phyloP scores from a whole-genome alignment of 768 basidiomycete species.

The Leccinum variicolor region DNA sequence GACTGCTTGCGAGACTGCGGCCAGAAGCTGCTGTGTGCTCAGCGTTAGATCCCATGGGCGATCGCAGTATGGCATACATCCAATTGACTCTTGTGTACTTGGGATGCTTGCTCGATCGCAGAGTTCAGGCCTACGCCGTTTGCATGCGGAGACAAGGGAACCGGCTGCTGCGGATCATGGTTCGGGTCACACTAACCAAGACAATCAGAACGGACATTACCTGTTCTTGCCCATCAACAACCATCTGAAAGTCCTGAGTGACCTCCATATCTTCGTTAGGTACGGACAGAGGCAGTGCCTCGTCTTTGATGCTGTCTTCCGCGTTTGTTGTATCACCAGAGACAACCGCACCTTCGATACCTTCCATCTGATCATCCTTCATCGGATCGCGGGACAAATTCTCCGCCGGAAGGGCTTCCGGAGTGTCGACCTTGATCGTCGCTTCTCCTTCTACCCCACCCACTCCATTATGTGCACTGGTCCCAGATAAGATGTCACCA shows the following conservation, averaged over 20 bases:
- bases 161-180: constrained; percentile 5
- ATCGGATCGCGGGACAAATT: background rate
- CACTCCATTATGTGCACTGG: background rate
- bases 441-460: background rate
- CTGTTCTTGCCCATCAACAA: constrained; percentile 17
- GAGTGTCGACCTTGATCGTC: background rate
- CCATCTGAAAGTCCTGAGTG: constrained; percentile 11
- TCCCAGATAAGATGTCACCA: background rate
- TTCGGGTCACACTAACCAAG: background rate
- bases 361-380: constrained; percentile 19
- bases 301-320: background rate
- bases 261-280: constrained; percentile 3
- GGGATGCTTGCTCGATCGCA: constrained; percentile 7
- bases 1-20: constrained; percentile 28
- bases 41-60: constrained; percentile 14
- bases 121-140: constrained; percentile 8
- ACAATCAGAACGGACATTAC: constrained; percentile 11
- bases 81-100: constrained; percentile 22
- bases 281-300: background rate
- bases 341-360: constrained; percentile 6
- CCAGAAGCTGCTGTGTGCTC: constrained; percentile 22
- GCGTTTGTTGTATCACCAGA: background rate
- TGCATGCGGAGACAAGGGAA: background rate
- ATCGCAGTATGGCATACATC: constrained; percentile 23
- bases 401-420: background rate